Percentiles rank a stretch among this genome's conserved stretches.
phyloP scores from a whole-genome alignment of 306 rosid genomes.

The Benincasa hispida region DNA sequence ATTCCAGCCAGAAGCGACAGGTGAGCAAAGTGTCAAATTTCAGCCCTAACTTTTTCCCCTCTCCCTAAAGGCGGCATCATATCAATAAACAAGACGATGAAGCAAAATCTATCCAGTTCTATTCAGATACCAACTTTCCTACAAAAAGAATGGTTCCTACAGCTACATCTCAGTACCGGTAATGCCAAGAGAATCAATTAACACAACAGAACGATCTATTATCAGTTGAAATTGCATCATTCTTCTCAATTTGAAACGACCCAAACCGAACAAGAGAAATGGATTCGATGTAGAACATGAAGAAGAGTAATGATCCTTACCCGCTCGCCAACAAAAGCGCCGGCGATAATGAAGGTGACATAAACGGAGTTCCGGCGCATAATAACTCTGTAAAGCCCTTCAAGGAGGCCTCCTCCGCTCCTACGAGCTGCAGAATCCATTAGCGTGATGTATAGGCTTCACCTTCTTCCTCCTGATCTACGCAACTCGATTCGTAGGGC shows the following conservation, averaged over 20 bases:
- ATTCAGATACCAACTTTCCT: not conserved
- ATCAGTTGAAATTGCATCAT: not conserved
- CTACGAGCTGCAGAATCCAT: slow-evolving; percentile 61
- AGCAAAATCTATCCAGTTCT: not conserved
- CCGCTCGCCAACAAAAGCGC: slow-evolving; percentile 91
- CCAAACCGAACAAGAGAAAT: not conserved
- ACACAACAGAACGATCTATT: not conserved
- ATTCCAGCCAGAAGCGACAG: not conserved
- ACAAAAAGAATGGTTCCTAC: not conserved
- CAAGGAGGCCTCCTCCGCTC: slow-evolving; percentile 62
- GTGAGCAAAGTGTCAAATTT: not conserved
- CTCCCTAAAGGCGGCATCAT: not conserved
- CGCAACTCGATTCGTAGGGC: not conserved
- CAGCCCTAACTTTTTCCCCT: not conserved
- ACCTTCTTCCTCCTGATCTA: slow-evolving; percentile 18
- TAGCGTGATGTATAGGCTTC: not conserved
- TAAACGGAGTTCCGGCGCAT: slow-evolving; percentile 97
- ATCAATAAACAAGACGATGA: not conserved
- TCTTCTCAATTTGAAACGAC: not conserved
- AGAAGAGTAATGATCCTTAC: slow-evolving; percentile 20
- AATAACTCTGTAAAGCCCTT: slow-evolving; percentile 68
- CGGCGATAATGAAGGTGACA: slow-evolving; percentile 82
- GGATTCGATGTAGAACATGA: not conserved
- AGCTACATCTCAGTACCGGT: not conserved
- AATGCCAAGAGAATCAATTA: not conserved